Evolutionary conservation across 805 yeast genomes (phyloP).

Genomic region (Geotrichum ghanense): DNA sequence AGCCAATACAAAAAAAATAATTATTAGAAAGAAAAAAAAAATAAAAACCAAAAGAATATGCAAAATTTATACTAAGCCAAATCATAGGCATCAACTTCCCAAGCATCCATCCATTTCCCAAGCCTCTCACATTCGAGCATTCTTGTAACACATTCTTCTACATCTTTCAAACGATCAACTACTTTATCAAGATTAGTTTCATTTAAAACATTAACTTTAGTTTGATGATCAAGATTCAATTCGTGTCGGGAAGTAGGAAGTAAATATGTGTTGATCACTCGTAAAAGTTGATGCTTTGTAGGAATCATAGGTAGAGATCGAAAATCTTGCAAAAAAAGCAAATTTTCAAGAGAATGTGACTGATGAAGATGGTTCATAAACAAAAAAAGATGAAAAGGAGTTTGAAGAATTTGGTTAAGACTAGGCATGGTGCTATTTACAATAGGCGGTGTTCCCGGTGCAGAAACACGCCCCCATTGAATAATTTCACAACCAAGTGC

Average conservation of each 20-base stretch:
- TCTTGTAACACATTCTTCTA: slow-evolving; percentile 2
- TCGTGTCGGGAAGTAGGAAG: neutral
- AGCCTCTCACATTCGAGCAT: slow-evolving; percentile 6
- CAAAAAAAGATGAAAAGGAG: slow-evolving; percentile 61
- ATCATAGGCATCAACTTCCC: neutral
- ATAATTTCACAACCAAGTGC: neutral
- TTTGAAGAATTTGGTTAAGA: slow-evolving; percentile 31
- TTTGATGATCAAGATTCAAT: slow-evolving; percentile 32
- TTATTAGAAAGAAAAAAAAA: no score
- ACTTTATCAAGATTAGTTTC: slow-evolving; percentile 42
- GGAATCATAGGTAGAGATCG: slow-evolving; percentile 11
- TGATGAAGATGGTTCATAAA: slow-evolving; percentile 49
- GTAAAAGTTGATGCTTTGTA: neutral
- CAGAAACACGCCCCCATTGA: neutral
- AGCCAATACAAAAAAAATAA: no score
- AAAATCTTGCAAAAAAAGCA: slow-evolving; percentile 54
- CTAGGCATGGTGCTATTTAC: slow-evolving; percentile 2
- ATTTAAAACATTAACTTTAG: slow-evolving; percentile 39
- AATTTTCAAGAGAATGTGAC: slow-evolving; percentile 57
- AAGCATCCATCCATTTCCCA: neutral
- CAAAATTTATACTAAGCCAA: neutral
- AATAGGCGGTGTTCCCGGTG: slow-evolving; percentile 5
- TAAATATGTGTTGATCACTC: neutral
- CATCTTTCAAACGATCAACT: neutral
- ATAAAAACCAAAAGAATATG: no score